phyloP scores from a whole-genome alignment of 1,139 yeast genomes.

The Suhomyces terraborum region DNA sequence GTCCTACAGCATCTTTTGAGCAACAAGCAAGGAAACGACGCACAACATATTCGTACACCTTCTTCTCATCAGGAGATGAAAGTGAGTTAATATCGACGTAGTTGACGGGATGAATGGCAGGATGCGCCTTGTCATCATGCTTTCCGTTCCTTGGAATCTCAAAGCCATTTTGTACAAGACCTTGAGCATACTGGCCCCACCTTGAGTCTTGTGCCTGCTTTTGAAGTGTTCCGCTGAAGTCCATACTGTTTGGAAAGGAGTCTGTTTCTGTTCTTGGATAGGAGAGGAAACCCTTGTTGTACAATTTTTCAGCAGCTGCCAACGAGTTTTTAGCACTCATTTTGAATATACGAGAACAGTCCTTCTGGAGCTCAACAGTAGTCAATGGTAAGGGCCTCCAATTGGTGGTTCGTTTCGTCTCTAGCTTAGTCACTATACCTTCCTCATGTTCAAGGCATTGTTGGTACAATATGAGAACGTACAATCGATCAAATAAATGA shows the following conservation, averaged over 20 bases:
- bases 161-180: constrained; percentile 41
- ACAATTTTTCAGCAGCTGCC: constrained; percentile 82
- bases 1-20: constrained; percentile 86
- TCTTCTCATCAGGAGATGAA: constrained; percentile 54
- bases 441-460: constrained; percentile 51
- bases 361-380: constrained; percentile 92
- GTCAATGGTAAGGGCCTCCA: constrained; percentile 89
- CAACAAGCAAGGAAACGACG: constrained; percentile 91
- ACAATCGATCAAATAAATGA: constrained; percentile 70
- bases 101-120: constrained; percentile 93
- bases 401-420: constrained; percentile 67
- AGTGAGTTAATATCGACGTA: constrained; percentile 38
- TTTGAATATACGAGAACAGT: constrained; percentile 72
- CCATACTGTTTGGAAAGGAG: constrained; percentile 74
- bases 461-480: constrained; percentile 65
- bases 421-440: constrained; percentile 56
- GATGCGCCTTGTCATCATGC: constrained; percentile 95
- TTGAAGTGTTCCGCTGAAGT: constrained; percentile 57
- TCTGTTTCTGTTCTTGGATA: constrained; percentile 99
- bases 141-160: constrained; percentile 73
- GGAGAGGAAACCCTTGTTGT: constrained; percentile 82
- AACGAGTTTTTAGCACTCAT: constrained; percentile 81
- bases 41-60: constrained; percentile 84
- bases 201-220: constrained; percentile 55
- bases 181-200: constrained; percentile 53